Evolutionary conservation across 495 filamentous ascomycete genomes (phyloP), one percentile per base, ranked within the genome.

Genomic region (Hyphodiscus hymeniophilus): DNA sequence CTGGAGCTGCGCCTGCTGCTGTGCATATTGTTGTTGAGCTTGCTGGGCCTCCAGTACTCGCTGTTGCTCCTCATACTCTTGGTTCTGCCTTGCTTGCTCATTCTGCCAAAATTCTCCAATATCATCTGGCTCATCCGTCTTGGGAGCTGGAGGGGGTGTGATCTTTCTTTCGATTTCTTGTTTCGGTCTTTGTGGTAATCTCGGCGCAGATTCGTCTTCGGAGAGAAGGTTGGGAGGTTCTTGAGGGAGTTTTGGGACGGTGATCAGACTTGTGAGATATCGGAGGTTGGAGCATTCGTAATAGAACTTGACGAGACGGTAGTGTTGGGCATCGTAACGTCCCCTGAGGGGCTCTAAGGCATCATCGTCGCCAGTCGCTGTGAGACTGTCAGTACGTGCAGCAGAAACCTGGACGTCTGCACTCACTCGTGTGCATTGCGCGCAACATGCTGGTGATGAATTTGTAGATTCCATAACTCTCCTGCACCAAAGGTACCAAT

Each of bases 81-180:
- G 81, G 60, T 98, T 91, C 60, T 96, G 87, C 36, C 88, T 74
- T 52, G 79, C 76, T 49, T 94, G 84, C 62, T 95, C 89, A 56
- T 81, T 89, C 63, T 90, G 90, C 92, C 92, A 98, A 64, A 98
- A 98, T 60, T 97, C 94, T 48, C 83, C 85, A 60, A 98, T 97
- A 15, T 94, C 87, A 58, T 94, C 92, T 6, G 92, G 92, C 56
- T 97, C 92, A 3, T 82, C 76, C 2, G 71, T 60, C 41, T 79
- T 78, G 1, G 78, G 73, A 2, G 67, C 62, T 11, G 81, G 82
- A 13, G 81, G 77, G 15, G 84, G 84, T 1, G 78, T 76, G 10
- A 87, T 81, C 43, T 77, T 71, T 45, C 68, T 71, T 52, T 78
- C 71, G 36, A 83, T 80, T 58, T 84, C 80, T 52, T 78, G 75